These are phyloP conservation scores for Glarea lozoyensis DNA, from an alignment of 495 filamentous ascomycete genomes.

Conservation along the genomic window DNA sequence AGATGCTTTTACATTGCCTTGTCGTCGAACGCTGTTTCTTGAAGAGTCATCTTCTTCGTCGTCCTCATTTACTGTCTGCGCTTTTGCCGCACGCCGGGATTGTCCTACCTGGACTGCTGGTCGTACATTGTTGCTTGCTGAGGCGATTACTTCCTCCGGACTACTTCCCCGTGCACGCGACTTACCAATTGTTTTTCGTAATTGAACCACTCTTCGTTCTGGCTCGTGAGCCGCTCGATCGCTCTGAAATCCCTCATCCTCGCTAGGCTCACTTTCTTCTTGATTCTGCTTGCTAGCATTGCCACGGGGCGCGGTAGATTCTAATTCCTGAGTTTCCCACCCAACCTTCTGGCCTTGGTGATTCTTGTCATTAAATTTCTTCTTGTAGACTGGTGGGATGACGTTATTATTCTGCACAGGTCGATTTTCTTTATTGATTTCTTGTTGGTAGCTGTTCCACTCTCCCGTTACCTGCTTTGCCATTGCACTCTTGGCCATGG, in stretches of 20 bases:
- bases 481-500: too few species aligned
- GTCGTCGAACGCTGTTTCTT: too few species aligned
- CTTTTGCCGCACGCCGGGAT: conserved; percentile 3
- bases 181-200: too few species aligned
- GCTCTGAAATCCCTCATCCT: conserved; percentile 20
- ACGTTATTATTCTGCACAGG: conserved; percentile 10
- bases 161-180: too few species aligned
- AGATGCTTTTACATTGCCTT: conserved; percentile 1
- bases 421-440: conserved; percentile 23
- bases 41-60: conserved; percentile 1
- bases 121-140: too few species aligned
- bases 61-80: neutral
- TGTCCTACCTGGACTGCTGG: too few species aligned
- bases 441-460: conserved; percentile 4
- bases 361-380: conserved; percentile 31
- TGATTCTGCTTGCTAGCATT: conserved; percentile 6
- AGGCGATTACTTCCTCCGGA: too few species aligned
- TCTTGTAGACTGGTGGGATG: too few species aligned
- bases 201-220: too few species aligned
- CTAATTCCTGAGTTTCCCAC: conserved; percentile 22
- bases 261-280: too few species aligned
- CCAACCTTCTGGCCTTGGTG: conserved; percentile 22
- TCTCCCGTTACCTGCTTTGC: too few species aligned
- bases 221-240: conserved; percentile 14
- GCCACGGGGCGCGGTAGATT: conserved; percentile 6